A percentile compares a stretch with the other conserved stretches of the same genome.
phyloP scores from a whole-genome alignment of 345 rosid genomes.

The Tarenaya hassleriana region DNA sequence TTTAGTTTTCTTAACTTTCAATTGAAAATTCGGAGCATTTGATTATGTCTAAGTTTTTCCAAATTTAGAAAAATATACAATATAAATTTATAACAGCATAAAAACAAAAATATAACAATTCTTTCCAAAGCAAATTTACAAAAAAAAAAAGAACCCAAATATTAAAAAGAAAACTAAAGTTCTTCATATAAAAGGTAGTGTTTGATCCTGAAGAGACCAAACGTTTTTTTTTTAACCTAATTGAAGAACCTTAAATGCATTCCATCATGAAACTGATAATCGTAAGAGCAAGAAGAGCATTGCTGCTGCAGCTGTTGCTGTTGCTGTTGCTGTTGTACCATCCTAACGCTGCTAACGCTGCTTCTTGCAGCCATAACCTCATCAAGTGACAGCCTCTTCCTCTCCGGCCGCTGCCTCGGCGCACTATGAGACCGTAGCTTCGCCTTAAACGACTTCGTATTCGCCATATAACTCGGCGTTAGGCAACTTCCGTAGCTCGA shows the following conservation, averaged over 20 bases:
- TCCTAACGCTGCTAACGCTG: constrained; percentile 40
- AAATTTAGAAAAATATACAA: too few species aligned
- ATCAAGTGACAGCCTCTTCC: constrained; percentile 49
- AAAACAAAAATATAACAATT: too few species aligned
- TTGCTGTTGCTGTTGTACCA: constrained; percentile 28
- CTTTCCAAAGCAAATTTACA: too few species aligned
- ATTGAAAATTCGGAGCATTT: too few species aligned
- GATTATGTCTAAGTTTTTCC: too few species aligned
- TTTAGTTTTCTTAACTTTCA: too few species aligned
- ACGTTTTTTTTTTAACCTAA: not conserved
- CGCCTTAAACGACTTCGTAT: constrained; percentile 70
- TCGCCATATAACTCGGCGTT: constrained; percentile 73
- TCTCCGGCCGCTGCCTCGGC: constrained; percentile 65
- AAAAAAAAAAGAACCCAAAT: too few species aligned
- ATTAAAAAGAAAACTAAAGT: too few species aligned
- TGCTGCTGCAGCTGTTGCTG: constrained; percentile 11
- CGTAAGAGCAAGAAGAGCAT: constrained; percentile 30
- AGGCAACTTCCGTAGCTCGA: constrained; percentile 28
- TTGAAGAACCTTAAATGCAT: constrained; percentile 5
- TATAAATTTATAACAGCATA: too few species aligned
- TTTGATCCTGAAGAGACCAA: not conserved
- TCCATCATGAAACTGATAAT: constrained; percentile 21
- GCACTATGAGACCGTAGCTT: constrained; percentile 65
- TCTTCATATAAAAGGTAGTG: too few species aligned
- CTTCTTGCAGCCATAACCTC: constrained; percentile 56